Evolutionary conservation across 169 alveolate species (phyloP), one percentile per base, ranked within the genome.

Genomic region (Babesia ovata): DNA sequence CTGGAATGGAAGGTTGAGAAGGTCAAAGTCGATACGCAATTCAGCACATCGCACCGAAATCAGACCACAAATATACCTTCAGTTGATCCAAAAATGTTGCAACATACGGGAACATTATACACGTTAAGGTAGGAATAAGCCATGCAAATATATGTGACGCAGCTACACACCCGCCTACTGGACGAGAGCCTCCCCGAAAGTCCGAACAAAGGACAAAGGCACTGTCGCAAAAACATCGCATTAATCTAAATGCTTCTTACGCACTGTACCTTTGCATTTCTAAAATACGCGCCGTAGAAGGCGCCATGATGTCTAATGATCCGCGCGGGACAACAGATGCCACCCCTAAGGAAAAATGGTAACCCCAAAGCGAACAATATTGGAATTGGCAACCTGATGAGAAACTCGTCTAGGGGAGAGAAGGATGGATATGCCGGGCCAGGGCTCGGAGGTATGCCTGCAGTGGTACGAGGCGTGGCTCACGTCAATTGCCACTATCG

Each of bases 1-100:
- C 58, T 78, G 39, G 14, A 45, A 16, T 78, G 87, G 87, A 65
- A 70, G 73, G 54, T 54, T 12, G 76, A 59, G 33, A 52, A 19
- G 48, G 74, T 56, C 14, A 66, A 45, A 21, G 53, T 70, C 14
- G 78, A 70, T 7, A 17, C 33, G 26, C 49, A 54, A 9, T 13
- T 48, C 28, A 28, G 16, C n/a, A 16, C 39, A 4, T 24, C 33
- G 46, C 22, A 7, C 17, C 24, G 42, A 13, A n/a, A 29, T 9
- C 10, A 21, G 7, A 2, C 54, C 8, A 24, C 3, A 4, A 70
- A 9, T 0, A 53, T 2, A 1, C 36, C 2, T 24, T 9, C 24
- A 10, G 28, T n/a, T 10, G 46, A 42, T 14, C 16, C 42, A 6
- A 13, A 19, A 13, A 12, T 14, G 21, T 11, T 46, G 36, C 53